Evolutionary conservation across 768 basidiomycete species (phyloP).

Genomic region (Favolaschia claudopus): DNA sequence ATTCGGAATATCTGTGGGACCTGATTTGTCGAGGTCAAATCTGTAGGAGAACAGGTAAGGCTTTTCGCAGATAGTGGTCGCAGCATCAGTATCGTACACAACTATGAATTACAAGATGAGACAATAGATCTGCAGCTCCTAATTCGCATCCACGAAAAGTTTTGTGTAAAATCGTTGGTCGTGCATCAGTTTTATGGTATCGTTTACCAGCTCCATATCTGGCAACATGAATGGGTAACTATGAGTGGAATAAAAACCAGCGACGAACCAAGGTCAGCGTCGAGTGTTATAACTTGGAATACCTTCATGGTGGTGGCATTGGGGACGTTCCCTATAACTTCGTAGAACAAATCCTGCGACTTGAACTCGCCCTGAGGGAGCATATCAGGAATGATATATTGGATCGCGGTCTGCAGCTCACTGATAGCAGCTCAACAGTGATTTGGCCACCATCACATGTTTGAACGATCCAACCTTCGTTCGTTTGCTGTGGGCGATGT

Average conservation of each 20-base stretch:
- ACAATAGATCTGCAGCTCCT: background rate
- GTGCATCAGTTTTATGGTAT: slow-evolving; percentile 20
- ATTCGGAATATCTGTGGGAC: no score
- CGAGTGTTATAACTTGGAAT: background rate
- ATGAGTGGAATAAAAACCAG: background rate
- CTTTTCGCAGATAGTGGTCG: background rate
- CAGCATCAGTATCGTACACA: no score
- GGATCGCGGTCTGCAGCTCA: background rate
- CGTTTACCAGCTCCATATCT: slow-evolving; percentile 20
- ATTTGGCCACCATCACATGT: slow-evolving; percentile 19
- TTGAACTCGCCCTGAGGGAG: background rate
- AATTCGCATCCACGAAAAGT: slow-evolving; percentile 3
- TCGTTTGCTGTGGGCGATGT: background rate
- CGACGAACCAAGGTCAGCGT: slow-evolving; percentile 8
- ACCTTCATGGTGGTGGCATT: slow-evolving; percentile 11
- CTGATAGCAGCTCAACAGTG: background rate
- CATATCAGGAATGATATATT: background rate
- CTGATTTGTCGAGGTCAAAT: no score
- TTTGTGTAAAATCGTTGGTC: slow-evolving; percentile 14
- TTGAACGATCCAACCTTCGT: slow-evolving; percentile 7
- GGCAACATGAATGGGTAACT: background rate
- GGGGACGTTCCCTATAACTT: slow-evolving; percentile 9
- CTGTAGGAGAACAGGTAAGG: no score
- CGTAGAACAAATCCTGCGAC: slow-evolving; percentile 1
- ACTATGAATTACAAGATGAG: no score